phyloP scores from a whole-genome alignment of 345 rosid genomes.

The rapeseed (Brassica napus) region Da-Ae NC_063436.1:17214501-17215000 shows the following conservation, averaged over 20 bases:
- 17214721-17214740: neutral
- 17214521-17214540: neutral
- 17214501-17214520: neutral
- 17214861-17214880: conserved; percentile 28
- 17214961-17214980: neutral
- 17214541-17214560: neutral
- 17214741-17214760: neutral
- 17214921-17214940: conserved; percentile 22
- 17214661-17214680: neutral
- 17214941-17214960: conserved; percentile 19
- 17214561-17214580: neutral
- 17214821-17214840: neutral
- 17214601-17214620: neutral
- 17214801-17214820: neutral
- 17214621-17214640: neutral
- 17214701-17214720: neutral
- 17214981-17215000: neutral
- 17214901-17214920: conserved; percentile 12
- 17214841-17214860: conserved; percentile 20
- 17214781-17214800: neutral
- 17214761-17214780: neutral
- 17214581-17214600: neutral
- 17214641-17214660: conserved; percentile 12
- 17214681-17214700: neutral
- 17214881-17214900: neutral